Conservation (phyloP, 305 asterid species). For the Striga hermonthica region DNA sequence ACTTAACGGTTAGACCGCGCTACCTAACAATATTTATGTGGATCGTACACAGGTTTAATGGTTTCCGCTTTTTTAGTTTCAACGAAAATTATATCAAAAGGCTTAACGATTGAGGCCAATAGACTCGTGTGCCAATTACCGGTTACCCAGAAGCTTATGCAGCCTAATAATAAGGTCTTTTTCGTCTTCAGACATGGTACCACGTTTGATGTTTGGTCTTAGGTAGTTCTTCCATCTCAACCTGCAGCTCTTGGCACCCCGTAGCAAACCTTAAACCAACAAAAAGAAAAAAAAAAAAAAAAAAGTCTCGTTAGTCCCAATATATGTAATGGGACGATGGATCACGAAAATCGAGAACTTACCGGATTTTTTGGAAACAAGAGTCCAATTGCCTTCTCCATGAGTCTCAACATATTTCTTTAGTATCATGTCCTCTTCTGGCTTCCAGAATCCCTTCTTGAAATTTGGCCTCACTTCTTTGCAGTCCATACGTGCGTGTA, state of each 20-base stretch:
- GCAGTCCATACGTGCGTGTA: slow-evolving; percentile 28
- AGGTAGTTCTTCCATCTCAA: slow-evolving; percentile 38
- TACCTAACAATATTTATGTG: too few relatives aligned
- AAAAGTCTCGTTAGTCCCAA: too few relatives aligned
- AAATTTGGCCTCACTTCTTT: slow-evolving; percentile 36
- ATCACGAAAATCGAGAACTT: too few relatives aligned
- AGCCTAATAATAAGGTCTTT: slow-evolving; percentile 47
- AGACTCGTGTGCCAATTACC: slow-evolving; percentile 22
- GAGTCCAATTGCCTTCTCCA: slow-evolving; percentile 62
- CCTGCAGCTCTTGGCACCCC: slow-evolving; percentile 48
- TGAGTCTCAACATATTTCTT: slow-evolving; percentile 56
- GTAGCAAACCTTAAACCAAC: background rate
- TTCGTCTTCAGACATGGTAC: slow-evolving; percentile 42
- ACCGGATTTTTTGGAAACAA: slow-evolving; percentile 56
- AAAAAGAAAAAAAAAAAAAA: too few relatives aligned
- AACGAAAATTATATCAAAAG: too few relatives aligned
- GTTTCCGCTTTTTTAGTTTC: too few relatives aligned
- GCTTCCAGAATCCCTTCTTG: slow-evolving; percentile 64
- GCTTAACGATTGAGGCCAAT: too few relatives aligned
- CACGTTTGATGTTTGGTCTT: slow-evolving; percentile 36
- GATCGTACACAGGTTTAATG: too few relatives aligned
- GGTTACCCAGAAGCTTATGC: slow-evolving; percentile 46
- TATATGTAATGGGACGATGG: too few relatives aligned
- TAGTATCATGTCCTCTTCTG: slow-evolving; percentile 56
- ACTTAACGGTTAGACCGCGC: too few relatives aligned